Evolutionary conservation across 176 grass and related monocot genomes (phyloP), one percentile per base, ranked within the genome.

Genomic region (Puccinellia tenuiflora): DNA sequence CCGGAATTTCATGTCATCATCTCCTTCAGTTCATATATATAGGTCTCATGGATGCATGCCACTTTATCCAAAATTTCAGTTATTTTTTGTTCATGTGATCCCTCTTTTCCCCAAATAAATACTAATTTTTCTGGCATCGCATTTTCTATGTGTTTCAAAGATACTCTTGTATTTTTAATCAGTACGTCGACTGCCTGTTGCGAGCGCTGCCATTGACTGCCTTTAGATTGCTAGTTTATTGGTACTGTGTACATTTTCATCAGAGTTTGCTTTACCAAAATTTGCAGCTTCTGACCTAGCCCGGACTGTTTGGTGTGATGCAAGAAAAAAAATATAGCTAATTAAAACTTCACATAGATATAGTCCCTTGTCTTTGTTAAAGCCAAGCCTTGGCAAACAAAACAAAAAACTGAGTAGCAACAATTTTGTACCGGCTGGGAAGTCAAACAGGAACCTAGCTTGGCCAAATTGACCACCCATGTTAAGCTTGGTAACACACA

Each of bases 1-100:
- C 64, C 63, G 21, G 88, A 90, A 90, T 73, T 86, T 56, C 84
- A 90, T 90, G 79, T 55, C 83, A 29, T 73, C 69, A 18, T 30
- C 15, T 20, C 42, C 69, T 18, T 30, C 25, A 29, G 0, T 10
- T 73, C 43, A 2, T 30, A 30, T 14, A 30, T 73, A 73, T 11
- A 18, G 40, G 42, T 9, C n/a, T 7, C 40, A 28, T 48, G 45
- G 6, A 24, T 30, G 22, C 73, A 79, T 35, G 52, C 7, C 73
- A 33, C 40, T 63, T 62, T 33, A 28, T 39, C 4, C 12, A 48
- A 45, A 33, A 15, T n/a, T 62, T 59, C 31, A 76, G 71, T 47
- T 56, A 24, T 42, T 55, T 79, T 43, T 25, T 40, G 72, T 40
- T 39, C 46, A 28, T 17, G n/a, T 33, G 45, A 74, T 53, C 45